These are phyloP conservation scores for Trichoderma asperellum DNA, from an alignment of 2,329 filamentous ascomycete species.

Conservation along the genomic window DNA sequence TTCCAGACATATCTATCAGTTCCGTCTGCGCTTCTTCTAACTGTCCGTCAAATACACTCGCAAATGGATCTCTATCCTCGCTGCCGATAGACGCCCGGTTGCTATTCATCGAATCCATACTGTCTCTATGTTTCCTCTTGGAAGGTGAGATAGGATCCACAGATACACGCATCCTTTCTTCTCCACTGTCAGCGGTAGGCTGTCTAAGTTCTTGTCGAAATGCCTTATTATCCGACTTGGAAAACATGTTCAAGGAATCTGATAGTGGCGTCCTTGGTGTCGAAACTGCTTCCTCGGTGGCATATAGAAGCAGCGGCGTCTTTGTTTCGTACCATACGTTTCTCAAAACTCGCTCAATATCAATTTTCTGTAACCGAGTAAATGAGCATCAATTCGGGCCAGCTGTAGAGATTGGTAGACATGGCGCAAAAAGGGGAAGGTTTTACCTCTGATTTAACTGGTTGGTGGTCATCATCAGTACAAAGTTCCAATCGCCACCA, in stretches of 20 bases:
- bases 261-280: conserved; percentile 44
- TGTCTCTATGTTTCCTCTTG: conserved; percentile 53
- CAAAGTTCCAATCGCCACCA: conserved; percentile 60
- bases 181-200: conserved; percentile 39
- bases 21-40: conserved; percentile 36
- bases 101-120: conserved; percentile 52
- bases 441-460: conserved; percentile 56
- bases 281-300: conserved; percentile 54
- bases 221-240: conserved; percentile 55
- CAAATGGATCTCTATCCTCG: conserved; percentile 42
- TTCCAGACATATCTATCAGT: conserved; percentile 34
- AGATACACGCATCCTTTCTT: conserved; percentile 31
- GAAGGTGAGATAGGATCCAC: conserved; percentile 51
- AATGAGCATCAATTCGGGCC: conserved; percentile 28
- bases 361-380: conserved; percentile 48
- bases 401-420: background rate
- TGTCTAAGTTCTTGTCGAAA: conserved; percentile 55
- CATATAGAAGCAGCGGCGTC: conserved; percentile 56
- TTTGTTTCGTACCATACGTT: conserved; percentile 54
- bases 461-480: conserved; percentile 44
- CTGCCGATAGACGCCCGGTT: conserved; percentile 51
- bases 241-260: conserved; percentile 49
- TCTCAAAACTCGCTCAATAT: conserved; percentile 49
- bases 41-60: conserved; percentile 40
- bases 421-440: background rate